Evolutionary conservation across 2,329 filamentous ascomycete species (phyloP).

Genomic region (Diaporthe citriasiana): DNA sequence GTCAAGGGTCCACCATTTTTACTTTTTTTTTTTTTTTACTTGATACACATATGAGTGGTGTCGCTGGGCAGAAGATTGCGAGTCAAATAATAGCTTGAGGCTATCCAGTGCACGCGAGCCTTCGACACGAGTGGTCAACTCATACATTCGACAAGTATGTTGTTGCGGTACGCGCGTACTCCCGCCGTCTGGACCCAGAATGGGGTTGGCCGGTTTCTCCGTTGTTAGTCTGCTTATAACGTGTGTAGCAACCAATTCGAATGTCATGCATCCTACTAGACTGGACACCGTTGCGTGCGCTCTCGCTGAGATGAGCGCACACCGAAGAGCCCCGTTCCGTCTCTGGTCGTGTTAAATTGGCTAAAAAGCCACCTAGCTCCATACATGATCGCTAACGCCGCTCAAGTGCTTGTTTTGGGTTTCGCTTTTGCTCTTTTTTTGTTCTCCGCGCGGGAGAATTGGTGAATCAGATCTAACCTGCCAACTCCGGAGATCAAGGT

Average conservation of each 20-base stretch:
- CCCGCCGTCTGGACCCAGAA: not conserved
- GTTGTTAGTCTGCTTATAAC: constrained; percentile 26
- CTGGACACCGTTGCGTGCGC: not conserved
- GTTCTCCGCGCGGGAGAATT: constrained; percentile 28
- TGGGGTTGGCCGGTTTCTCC: constrained; percentile 6
- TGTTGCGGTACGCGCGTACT: constrained; percentile 3
- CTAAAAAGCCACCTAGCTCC: not conserved
- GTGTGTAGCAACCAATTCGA: constrained; percentile 37
- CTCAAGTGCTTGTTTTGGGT: constrained; percentile 35
- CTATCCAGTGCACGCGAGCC: not conserved
- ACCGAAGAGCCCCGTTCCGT: not conserved
- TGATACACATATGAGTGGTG: not conserved
- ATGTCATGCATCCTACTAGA: constrained; percentile 32
- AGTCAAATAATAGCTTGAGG: constrained; percentile 2
- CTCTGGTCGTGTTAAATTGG: constrained; percentile 20
- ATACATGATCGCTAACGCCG: constrained; percentile 20
- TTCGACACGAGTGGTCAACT: constrained; percentile 10
- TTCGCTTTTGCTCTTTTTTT: constrained; percentile 30
- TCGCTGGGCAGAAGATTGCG: not conserved
- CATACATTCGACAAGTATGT: constrained; percentile 7
- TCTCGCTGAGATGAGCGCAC: constrained; percentile 17
- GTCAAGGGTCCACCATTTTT: not conserved
- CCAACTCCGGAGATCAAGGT: constrained; percentile 41
- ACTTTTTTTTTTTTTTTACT: too few relatives aligned
- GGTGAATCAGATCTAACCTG: constrained; percentile 37